These are phyloP conservation scores for Kodamaea ohmeri DNA, from an alignment of 1,139 yeast genomes.

Conservation along the genomic window DNA sequence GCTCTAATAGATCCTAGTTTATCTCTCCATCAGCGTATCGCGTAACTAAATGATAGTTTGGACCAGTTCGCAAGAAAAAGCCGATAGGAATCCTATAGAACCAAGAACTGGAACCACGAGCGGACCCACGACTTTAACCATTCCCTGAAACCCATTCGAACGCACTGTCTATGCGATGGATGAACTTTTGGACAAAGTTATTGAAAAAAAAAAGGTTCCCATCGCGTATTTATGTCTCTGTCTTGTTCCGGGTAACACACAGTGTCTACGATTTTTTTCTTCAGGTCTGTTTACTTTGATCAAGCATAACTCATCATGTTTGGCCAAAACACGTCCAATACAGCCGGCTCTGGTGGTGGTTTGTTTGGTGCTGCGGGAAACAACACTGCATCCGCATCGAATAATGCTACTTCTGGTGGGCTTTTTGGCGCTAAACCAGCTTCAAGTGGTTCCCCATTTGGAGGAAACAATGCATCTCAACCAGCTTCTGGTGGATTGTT, in stretches of 20 bases:
- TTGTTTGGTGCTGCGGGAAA: slow-evolving; percentile 10
- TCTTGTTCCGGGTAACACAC: slow-evolving; percentile 16
- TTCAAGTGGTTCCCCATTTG: slow-evolving; percentile 6
- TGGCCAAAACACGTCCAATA: slow-evolving; percentile 10
- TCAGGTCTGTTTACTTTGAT: slow-evolving; percentile 8
- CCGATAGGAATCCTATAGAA: slow-evolving; percentile 14
- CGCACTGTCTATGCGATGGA: slow-evolving; percentile 57
- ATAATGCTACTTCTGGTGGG: slow-evolving; percentile 6
- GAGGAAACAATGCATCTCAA: slow-evolving; percentile 2
- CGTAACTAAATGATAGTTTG: slow-evolving; percentile 28
- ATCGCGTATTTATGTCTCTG: slow-evolving; percentile 11
- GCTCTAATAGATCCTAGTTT: slow-evolving; percentile 47
- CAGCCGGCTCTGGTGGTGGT: slow-evolving; percentile 9
- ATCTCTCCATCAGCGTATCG: slow-evolving; percentile 51
- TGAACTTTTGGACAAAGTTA: slow-evolving; percentile 52
- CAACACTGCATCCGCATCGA: neutral
- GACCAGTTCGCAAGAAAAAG: slow-evolving; percentile 5
- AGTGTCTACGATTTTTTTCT: slow-evolving; percentile 3
- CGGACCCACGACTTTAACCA: slow-evolving; percentile 18
- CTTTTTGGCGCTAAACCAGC: slow-evolving; percentile 8
- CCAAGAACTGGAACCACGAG: slow-evolving; percentile 31
- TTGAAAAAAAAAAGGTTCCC: slow-evolving; percentile 16
- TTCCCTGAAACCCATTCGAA: slow-evolving; percentile 22
- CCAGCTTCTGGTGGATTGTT: slow-evolving; percentile 3
- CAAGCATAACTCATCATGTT: slow-evolving; percentile 7